These are phyloP conservation scores for Amanita jacksonii DNA, from an alignment of 768 basidiomycete species.

Conservation along the genomic window DNA sequence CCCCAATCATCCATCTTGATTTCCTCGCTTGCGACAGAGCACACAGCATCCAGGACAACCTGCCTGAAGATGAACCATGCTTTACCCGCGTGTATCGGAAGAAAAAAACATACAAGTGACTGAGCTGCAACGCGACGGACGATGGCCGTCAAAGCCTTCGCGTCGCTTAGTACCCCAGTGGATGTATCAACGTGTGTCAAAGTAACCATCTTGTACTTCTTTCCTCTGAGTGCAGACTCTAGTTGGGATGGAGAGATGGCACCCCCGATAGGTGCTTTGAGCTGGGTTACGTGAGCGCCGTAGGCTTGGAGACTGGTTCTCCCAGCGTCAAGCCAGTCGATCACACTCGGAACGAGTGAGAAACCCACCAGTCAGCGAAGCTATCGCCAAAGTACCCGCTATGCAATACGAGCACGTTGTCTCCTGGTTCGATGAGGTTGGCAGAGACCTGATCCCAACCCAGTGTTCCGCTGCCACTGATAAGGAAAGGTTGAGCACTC, in stretches of 20 bases:
- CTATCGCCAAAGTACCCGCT: conserved; percentile 93
- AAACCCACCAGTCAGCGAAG: conserved; percentile 72
- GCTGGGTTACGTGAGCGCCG: conserved; percentile 77
- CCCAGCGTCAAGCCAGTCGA: background rate
- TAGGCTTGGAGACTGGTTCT: conserved; percentile 66
- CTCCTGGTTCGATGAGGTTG: conserved; percentile 80
- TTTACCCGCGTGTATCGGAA: background rate
- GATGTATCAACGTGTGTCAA: conserved; percentile 96
- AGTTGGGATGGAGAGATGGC: conserved; percentile 52
- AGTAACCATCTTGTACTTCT: conserved; percentile 83
- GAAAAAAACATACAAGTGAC: conserved; percentile 49
- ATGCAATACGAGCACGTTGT: conserved; percentile 75
- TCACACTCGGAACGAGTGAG: background rate
- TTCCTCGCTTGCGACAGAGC: conserved; percentile 92
- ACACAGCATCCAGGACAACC: conserved; percentile 89
- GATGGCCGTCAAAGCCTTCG: conserved; percentile 62
- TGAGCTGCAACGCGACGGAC: conserved; percentile 75
- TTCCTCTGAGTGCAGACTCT: conserved; percentile 59
- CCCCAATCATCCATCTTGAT: conserved; percentile 92
- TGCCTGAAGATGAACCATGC: conserved; percentile 16
- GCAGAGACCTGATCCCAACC: conserved; percentile 96
- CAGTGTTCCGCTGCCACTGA: conserved; percentile 90
- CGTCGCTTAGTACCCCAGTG: conserved; percentile 80
- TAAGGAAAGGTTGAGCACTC: conserved; percentile 81
- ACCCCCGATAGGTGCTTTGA: conserved; percentile 79